Percentiles rank a stretch among this genome's conserved stretches.
Evolutionary conservation across 768 basidiomycete species (phyloP).

Genomic region (Phylloporus rhodoxanthus): DNA sequence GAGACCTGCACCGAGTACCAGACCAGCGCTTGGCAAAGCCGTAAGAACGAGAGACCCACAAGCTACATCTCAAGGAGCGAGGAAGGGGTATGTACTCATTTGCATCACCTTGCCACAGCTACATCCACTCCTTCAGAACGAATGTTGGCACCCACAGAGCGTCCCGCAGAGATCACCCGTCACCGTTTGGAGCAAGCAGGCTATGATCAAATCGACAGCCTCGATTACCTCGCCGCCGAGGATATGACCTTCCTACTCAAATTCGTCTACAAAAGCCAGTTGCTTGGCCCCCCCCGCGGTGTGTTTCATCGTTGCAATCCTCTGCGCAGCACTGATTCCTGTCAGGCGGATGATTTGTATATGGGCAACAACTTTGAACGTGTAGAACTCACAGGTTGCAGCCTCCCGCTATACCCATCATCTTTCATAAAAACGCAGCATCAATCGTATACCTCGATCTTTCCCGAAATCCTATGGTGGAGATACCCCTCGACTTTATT

Average conservation of each 20-base stretch:
- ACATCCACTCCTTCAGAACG: conserved; percentile 52
- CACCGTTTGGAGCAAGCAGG: conserved; percentile 85
- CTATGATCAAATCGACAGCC: conserved; percentile 73
- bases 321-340: neutral
- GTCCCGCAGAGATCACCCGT: conserved; percentile 78
- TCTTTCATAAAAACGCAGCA: conserved; percentile 77
- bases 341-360: conserved; percentile 66
- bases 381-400: conserved; percentile 75
- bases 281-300: conserved; percentile 53
- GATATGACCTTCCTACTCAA: conserved; percentile 81
- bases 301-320: conserved; percentile 23
- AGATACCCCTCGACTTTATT: conserved; percentile 94
- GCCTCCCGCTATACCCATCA: conserved; percentile 86
- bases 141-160: conserved; percentile 71
- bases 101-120: neutral
- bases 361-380: conserved; percentile 70
- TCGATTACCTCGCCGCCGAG: conserved; percentile 70
- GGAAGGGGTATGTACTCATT: no score
- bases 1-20: conserved; percentile 18
- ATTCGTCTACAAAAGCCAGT: conserved; percentile 82
- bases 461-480: conserved; percentile 91
- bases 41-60: no score
- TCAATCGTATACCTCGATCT: conserved; percentile 80
- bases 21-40: conserved; percentile 15
- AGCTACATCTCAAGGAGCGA: no score